These are phyloP conservation scores for Hemileccinum rubropunctum DNA, from an alignment of 768 basidiomycete species.

Conservation along the genomic window DNA sequence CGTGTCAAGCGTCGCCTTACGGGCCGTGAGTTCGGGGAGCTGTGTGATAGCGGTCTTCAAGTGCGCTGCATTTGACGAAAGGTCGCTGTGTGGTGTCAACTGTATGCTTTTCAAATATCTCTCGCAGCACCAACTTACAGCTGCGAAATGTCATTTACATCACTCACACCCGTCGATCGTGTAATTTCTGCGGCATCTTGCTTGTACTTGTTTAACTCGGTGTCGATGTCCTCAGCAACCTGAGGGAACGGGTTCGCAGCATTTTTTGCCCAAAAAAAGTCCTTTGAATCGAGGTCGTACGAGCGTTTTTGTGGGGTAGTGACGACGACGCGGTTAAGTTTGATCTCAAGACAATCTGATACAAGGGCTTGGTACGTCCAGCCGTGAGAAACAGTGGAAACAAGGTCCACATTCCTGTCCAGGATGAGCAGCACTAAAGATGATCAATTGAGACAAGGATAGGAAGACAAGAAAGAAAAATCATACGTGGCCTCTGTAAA, in stretches of 20 bases:
- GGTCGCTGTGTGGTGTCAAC: slow-evolving; percentile 50
- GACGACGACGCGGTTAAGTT: slow-evolving; percentile 91
- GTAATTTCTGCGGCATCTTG: slow-evolving; percentile 97
- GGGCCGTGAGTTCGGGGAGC: slow-evolving; percentile 92
- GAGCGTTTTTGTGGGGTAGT: slow-evolving; percentile 70
- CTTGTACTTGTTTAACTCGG: slow-evolving; percentile 89
- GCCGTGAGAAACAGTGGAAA: slow-evolving; percentile 91
- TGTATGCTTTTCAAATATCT: not conserved
- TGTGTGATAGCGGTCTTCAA: slow-evolving; percentile 97
- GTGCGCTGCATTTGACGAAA: slow-evolving; percentile 90
- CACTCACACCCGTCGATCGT: slow-evolving; percentile 91
- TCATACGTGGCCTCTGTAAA: slow-evolving; percentile 82
- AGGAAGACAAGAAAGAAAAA: not conserved
- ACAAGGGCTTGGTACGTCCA: slow-evolving; percentile 99
- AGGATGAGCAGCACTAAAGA: slow-evolving; percentile 82
- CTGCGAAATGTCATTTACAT: slow-evolving; percentile 92
- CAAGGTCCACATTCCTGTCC: slow-evolving; percentile 92
- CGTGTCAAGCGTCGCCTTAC: slow-evolving; percentile 94
- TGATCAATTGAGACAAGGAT: slow-evolving; percentile 9
- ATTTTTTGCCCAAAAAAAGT: slow-evolving; percentile 99
- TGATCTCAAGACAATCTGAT: slow-evolving; percentile 96
- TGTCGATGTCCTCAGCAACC: slow-evolving; percentile 96
- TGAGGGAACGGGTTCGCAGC: slow-evolving; percentile 96
- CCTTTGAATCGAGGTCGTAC: slow-evolving; percentile 96
- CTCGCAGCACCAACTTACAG: slow-evolving; percentile 52